Evolutionary conservation across 805 yeast genomes (phyloP).

Genomic region (Yarrowia divulgata): DNA sequence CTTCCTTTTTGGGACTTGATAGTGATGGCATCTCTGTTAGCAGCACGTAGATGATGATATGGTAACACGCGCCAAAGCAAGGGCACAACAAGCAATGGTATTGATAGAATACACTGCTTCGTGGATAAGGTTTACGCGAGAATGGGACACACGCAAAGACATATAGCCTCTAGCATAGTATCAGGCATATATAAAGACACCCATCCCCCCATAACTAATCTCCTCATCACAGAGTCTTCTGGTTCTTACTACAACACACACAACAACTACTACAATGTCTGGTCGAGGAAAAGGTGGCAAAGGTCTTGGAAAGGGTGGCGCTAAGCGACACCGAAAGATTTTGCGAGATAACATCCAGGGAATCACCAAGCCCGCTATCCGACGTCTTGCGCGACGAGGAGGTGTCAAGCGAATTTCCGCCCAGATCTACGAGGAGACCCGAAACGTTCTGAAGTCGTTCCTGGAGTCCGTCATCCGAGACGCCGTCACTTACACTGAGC

Average conservation of each 20-base stretch:
- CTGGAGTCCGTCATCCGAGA: conserved; percentile 97
- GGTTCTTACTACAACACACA: conserved; percentile 27
- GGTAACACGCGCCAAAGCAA: neutral
- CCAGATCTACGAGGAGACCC: conserved; percentile 96
- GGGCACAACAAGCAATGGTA: neutral
- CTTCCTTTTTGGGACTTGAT: conserved; percentile 28
- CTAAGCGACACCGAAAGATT: conserved; percentile 99
- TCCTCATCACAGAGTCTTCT: conserved; percentile 27
- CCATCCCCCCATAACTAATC: neutral
- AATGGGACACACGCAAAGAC: neutral
- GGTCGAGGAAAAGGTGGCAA: conserved; percentile 99
- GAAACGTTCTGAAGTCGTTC: conserved; percentile 94
- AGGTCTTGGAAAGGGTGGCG: conserved; percentile 99
- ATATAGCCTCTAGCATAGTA: neutral
- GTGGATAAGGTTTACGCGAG: conserved; percentile 6
- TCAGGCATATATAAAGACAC: conserved; percentile 1
- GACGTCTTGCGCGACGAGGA: conserved; percentile 99
- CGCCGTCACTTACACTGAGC: conserved; percentile 98
- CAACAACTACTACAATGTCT: conserved; percentile 66
- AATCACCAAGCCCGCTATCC: conserved; percentile 98
- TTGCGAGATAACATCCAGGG: conserved; percentile 99
- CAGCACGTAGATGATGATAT: neutral
- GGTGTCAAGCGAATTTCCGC: conserved; percentile 99
- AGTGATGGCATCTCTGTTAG: neutral
- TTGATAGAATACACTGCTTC: too few relatives aligned